Base-by-base conservation (phyloP, 352 stramenopile genomes). In the Globisporangium spinosum region DNA sequence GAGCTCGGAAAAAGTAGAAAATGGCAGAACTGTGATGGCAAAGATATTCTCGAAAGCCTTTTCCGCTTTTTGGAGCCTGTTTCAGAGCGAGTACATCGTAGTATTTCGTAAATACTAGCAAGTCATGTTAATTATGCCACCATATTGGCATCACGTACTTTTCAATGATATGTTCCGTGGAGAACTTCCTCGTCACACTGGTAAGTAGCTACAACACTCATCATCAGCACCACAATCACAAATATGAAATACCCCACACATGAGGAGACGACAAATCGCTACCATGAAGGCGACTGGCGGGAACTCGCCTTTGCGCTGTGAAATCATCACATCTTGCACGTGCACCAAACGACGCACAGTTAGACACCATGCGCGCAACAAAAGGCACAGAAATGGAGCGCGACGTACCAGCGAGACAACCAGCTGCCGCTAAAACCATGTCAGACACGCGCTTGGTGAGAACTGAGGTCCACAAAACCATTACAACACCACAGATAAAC, bases 221-320 rank as follows among this genome's bases (percentile, higher is more conserved):
- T 51, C 38, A 54, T 51, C 38, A 54, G 15, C 6, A 54, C 15
- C 17, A 23, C 17, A 51, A 51, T 4, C 43, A 23, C 43, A 23
- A 64, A 4, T 13, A 64, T n/a, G 45, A 23, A 23, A 51, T 0
- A 60, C 13, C 17, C 10, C 25, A 23, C 53, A 25, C 54, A 55
- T 51, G 27, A 43, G 34, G 32, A 65, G 27, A 40, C 15, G n/a
- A 27, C n/a, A n/a, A 34, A 27, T 22, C 10, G 27, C 10, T 59
- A 89, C 84, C 77, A 89, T 86, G 64, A 91, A 93, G 8, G 84
- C 82, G 3, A 90, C 79, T 10, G 84, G 82, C 29, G 84, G 82
- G 54, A 86, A 93, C 57, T 81, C 76, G 17, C 76, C 76, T 64
- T 90, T 89, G 49, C 74, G 76, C 72, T 93, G 84, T 54, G 84